phyloP scores from a whole-genome alignment of 2,329 filamentous ascomycete species.

The Colletotrichum chlorophyti region DNA sequence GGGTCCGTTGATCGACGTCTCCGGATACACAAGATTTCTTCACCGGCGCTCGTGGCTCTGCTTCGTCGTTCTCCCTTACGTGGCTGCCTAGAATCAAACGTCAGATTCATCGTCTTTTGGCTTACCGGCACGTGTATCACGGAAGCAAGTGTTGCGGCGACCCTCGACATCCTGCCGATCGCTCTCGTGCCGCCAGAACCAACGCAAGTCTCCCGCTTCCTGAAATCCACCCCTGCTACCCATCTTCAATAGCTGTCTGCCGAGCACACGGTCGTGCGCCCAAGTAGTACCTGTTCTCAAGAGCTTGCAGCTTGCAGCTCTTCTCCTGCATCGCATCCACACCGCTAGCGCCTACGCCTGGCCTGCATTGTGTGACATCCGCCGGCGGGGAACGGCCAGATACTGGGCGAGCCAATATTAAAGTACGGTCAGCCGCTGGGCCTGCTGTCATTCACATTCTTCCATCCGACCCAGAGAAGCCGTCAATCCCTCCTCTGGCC shows the following conservation, averaged over 20 bases:
- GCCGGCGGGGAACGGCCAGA: slow-evolving; percentile 46
- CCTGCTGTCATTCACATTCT: slow-evolving; percentile 35
- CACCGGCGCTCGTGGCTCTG: too few relatives aligned
- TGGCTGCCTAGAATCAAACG: neutral
- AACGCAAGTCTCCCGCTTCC: slow-evolving; percentile 33
- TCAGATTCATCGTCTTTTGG: neutral
- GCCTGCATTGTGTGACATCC: slow-evolving; percentile 40
- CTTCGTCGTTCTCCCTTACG: neutral
- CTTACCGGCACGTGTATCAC: neutral
- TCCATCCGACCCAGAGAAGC: slow-evolving; percentile 24
- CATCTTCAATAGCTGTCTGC: slow-evolving; percentile 23
- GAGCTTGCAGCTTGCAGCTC: slow-evolving; percentile 24
- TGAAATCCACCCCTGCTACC: neutral
- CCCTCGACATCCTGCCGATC: slow-evolving; percentile 8
- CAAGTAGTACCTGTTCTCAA: slow-evolving; percentile 14
- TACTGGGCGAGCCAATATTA: slow-evolving; percentile 59
- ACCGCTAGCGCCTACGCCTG: slow-evolving; percentile 36
- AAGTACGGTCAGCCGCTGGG: slow-evolving; percentile 53
- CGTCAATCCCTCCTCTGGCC: slow-evolving; percentile 30
- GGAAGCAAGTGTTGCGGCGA: neutral
- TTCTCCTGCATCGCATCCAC: slow-evolving; percentile 30
- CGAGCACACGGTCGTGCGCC: slow-evolving; percentile 14
- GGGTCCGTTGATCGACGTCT: neutral
- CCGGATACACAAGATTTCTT: slow-evolving; percentile 10
- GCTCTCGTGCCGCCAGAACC: slow-evolving; percentile 14